These are phyloP conservation scores for Amanita muscaria DNA, from an alignment of 768 basidiomycete genomes.

Conservation along the genomic window DNA sequence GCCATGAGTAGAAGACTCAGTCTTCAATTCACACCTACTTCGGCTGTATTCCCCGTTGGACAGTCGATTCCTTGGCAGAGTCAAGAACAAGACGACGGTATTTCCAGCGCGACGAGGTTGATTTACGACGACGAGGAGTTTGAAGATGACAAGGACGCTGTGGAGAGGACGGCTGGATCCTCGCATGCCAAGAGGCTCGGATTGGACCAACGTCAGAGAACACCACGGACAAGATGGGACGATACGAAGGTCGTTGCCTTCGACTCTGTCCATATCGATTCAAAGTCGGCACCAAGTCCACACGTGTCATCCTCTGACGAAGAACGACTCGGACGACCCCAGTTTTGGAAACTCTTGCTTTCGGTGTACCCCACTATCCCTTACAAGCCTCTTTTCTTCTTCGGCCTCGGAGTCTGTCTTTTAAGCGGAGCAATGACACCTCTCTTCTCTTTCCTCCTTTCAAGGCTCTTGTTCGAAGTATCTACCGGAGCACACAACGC, in stretches of 20 bases:
- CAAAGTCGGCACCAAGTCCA: neutral
- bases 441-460: constrained; percentile 85
- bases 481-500: constrained; percentile 61
- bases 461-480: constrained; percentile 68
- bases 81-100: neutral
- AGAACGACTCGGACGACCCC: constrained; percentile 5
- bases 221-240: constrained; percentile 18
- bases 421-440: constrained; percentile 82
- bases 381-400: constrained; percentile 54
- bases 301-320: too few relatives aligned
- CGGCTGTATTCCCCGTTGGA: constrained; percentile 28
- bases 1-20: constrained; percentile 35
- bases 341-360: constrained; percentile 41
- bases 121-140: constrained; percentile 21
- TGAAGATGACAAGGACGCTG: constrained; percentile 35
- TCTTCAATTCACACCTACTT: constrained; percentile 58
- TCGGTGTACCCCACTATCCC: constrained; percentile 66
- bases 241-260: constrained; percentile 14
- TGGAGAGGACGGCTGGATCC: constrained; percentile 30
- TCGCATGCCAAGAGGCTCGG: constrained; percentile 22
- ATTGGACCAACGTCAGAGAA: neutral
- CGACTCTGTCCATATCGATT: constrained; percentile 20
- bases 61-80: neutral
- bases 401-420: constrained; percentile 65
- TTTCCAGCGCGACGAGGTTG: constrained; percentile 10